Evolutionary conservation across 768 basidiomycete genomes (phyloP), one percentile per base, ranked within the genome.

Genomic region (Stropharia rugosoannulata): DNA sequence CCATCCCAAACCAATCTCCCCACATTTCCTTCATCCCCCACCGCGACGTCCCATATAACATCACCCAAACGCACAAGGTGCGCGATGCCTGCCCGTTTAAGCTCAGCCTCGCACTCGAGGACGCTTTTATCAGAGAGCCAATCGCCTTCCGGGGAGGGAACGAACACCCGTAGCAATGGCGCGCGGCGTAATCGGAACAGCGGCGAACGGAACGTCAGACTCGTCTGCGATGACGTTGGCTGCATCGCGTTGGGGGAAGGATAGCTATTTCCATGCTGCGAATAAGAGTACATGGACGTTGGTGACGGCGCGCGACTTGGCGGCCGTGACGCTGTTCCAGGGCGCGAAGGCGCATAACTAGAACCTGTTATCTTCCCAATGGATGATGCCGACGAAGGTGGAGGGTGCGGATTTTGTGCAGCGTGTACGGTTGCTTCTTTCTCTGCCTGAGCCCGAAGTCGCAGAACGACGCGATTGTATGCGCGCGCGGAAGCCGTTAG

Each of bases 1-100:
- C 92, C 92, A 66, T 93, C 93, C 91, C 91, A 94, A 8, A 93
- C 77, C 69, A 93, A 66, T 59, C 89, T 73, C n/a, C 92, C 92
- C 6, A 86, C 78, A 68, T 94, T 93, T 1, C 86, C 89, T 66
- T 94, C 91, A 65, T 93, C 91, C 8, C 89, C 87, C 1, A 90
- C 89, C 4, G 91, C 93, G 12, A 86, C 77, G 63, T 94, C 93
- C 90, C 92, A 94, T 12, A 94, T 83, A 0, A 93, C 84, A 67
- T 95, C 92, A 1, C 92, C 92, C 27, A 84, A 75, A 46, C 87
- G 77, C 69, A 95, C 68, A 43, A 90, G 68, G 41, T 75, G 75
- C 61, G 77, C 60, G 36, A 92, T 79, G 1, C 86, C 89, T 7
- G 89, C 85, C 10, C 82, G 75, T 59, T 82, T 83, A 60, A 90